These are phyloP conservation scores for Emergomyces africanus DNA, from an alignment of 2,329 filamentous ascomycete genomes.

Conservation along the genomic window DNA sequence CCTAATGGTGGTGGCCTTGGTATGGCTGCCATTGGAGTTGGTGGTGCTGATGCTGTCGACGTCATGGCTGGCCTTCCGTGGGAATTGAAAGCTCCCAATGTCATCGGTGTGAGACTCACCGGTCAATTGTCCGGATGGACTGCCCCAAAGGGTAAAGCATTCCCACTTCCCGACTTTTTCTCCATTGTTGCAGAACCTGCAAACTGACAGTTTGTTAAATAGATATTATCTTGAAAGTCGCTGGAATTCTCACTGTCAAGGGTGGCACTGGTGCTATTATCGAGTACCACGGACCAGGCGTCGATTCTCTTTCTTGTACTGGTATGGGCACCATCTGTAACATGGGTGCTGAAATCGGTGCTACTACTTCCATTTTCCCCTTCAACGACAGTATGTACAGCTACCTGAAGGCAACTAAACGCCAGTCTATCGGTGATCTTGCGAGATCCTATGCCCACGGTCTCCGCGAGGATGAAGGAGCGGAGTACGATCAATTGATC, in stretches of 20 bases:
- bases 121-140: conserved; percentile 85
- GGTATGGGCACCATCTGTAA: conserved; percentile 75
- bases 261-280: conserved; percentile 83
- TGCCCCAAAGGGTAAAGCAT: conserved; percentile 65
- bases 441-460: conserved; percentile 72
- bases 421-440: conserved; percentile 80
- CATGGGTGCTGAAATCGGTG: conserved; percentile 53
- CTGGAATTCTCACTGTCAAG: conserved; percentile 94
- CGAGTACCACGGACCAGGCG: conserved; percentile 51
- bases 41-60: conserved; percentile 96
- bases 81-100: conserved; percentile 96
- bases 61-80: conserved; percentile 95
- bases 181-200: neutral
- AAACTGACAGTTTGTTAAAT: conserved; percentile 6
- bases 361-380: conserved; percentile 90
- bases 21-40: conserved; percentile 90
- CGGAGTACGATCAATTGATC: conserved; percentile 90
- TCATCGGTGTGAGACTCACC: conserved; percentile 92
- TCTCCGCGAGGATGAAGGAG: conserved; percentile 75
- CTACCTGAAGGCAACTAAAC: conserved; percentile 86
- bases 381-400: conserved; percentile 98
- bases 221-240: conserved; percentile 97
- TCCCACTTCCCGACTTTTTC: conserved; percentile 2
- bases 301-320: conserved; percentile 61
- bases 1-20: conserved; percentile 94